Base-by-base conservation (phyloP, 305 asterid species). In the Striga hermonthica region DNA sequence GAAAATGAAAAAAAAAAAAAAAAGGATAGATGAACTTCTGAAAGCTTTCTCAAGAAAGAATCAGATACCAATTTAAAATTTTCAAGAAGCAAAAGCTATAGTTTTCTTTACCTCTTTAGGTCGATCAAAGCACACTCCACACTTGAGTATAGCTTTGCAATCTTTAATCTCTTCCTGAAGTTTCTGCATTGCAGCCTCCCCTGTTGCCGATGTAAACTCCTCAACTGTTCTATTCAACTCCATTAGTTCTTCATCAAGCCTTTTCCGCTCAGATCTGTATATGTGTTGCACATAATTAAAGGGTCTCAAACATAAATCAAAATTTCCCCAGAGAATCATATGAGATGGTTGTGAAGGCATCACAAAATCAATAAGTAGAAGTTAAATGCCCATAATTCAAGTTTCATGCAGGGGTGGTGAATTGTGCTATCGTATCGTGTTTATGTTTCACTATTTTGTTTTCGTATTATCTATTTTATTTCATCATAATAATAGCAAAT, bases 51-150 rank as follows among this genome's bases (percentile, higher is more conserved):
- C 8, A 13, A n/a, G 64, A 37, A 41, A 31, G 52, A 60, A 38
- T 0, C 6, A 39, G n/a, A 40, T 13, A 6, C 31, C 11, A 4
- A 16, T 41, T 16, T 44, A 7, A 36, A 22, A 37, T 5, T n/a
- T 37, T 55, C 34, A 2, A 43, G 39, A 57, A 45, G 43, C 40
- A 45, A 57, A 47, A 64, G 67, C 39, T 12, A 15, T 2, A 11
- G 55, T 8, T 55, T 22, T 39, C 5, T 40, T 9, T 81, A 88
- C 96, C 96, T 92, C 97, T 75, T 92, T 92, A 28, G 98, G 95
- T 54, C 98, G 90, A 84, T 92, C 98, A 57, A 87, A 80, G 74
- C 98, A 92, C 72, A 92, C 98, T 64, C 98, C 98, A 60, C 98
- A 92, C 70, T 92, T 92, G 72, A 92, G 91, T 71, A 92, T 82